Base-by-base conservation (phyloP, 2,329 filamentous ascomycete species). In the Neocucurbitaria cava region DNA sequence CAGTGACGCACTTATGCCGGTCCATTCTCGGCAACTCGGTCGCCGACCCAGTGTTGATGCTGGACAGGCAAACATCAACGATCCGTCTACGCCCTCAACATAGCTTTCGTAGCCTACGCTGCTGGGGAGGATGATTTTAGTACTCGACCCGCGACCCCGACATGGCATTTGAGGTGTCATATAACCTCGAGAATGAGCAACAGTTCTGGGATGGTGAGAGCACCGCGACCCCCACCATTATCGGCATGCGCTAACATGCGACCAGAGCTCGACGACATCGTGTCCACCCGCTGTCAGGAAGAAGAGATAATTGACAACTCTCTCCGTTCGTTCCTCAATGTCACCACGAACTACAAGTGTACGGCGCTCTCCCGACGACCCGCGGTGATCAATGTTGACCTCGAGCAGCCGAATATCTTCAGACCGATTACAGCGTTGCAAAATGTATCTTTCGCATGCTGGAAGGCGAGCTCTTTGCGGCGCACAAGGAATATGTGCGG, bases 181-280 rank as follows among this genome's bases (percentile, higher is more conserved):
- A 86, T 76, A 83, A 82, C 72, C 83, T 91, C 76, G 89, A 93
- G 77, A 88, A 87, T 76, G 91, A 92, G 79, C 85, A 92, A 76
- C 88, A 93, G 78, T 92, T 96, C 80, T 97, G 92, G 94, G 83
- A 88, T 78, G 90, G 93, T 96, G 76, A 75, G 84, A 73, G 39
- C 23, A 56, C 46, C 56, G 44, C 76, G 72, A 48, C 67, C 65
- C 66, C 55, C 57, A 59, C 63, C 49, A 57, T 41, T 48, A 52
- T 36, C 33, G 15, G 13, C 28, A 52, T 40, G 54, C 47, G 59
- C 68, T 74, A 61, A 74, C 61, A 24, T 21, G 47, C 51, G 26
- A 46, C 17, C 65, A 90, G 88, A 89, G 76, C 83, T 90, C 69
- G 84, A 89, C 69, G 82, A 85, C 55, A 88, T 89, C 66, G 80